These are phyloP conservation scores for Yamadazyma triangularis DNA, from an alignment of 1,139 yeast genomes.

Conservation along the genomic window DNA sequence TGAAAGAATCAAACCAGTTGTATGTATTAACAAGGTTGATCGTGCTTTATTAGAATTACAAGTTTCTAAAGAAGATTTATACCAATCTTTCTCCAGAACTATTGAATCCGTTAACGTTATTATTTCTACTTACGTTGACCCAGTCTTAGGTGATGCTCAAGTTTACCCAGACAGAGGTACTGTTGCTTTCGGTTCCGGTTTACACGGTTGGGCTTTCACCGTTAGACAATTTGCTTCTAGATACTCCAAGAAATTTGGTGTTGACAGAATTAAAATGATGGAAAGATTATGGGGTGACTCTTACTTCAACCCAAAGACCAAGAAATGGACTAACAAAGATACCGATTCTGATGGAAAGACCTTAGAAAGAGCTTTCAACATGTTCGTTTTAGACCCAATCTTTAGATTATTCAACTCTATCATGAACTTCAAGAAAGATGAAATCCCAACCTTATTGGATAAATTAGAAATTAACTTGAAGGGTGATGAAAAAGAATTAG, in stretches of 20 bases:
- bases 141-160: slow-evolving; percentile 90
- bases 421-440: slow-evolving; percentile 74
- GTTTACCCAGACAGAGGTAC: slow-evolving; percentile 99
- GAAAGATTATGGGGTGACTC: slow-evolving; percentile 99
- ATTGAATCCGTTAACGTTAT: slow-evolving; percentile 99
- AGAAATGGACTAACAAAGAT: slow-evolving; percentile 98
- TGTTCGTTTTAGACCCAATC: slow-evolving; percentile 98
- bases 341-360: slow-evolving; percentile 94
- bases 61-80: slow-evolving; percentile 97
- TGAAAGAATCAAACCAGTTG: slow-evolving; percentile 99
- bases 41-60: slow-evolving; percentile 99
- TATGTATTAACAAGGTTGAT: slow-evolving; percentile 97
- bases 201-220: slow-evolving; percentile 99
- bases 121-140: slow-evolving; percentile 92
- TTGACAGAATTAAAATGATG: slow-evolving; percentile 96
- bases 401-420: slow-evolving; percentile 65
- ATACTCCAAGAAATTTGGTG: slow-evolving; percentile 99
- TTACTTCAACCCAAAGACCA: slow-evolving; percentile 99
- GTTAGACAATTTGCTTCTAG: slow-evolving; percentile 98
- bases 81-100: slow-evolving; percentile 98
- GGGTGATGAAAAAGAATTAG: slow-evolving; percentile 94
- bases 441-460: slow-evolving; percentile 82
- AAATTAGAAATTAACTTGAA: slow-evolving; percentile 90
- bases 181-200: slow-evolving; percentile 99
- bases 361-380: slow-evolving; percentile 99